phyloP scores from a whole-genome alignment of 2,329 filamentous ascomycete genomes.

The Colletotrichum karsti region DNA sequence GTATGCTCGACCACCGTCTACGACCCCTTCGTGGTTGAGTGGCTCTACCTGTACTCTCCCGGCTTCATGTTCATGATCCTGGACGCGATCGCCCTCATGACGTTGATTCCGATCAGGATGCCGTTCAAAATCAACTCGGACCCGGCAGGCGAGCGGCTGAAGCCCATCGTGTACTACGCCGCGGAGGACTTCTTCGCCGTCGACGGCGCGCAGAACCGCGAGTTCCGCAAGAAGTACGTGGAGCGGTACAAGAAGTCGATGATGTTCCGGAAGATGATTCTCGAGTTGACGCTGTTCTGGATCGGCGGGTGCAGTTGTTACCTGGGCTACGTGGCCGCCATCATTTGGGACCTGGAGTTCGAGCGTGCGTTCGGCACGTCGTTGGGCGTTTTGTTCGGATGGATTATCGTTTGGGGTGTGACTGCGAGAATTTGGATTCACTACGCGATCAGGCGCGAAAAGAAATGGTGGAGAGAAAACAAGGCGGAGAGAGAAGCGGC shows the following conservation, averaged over 20 bases:
- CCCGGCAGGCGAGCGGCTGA: slow-evolving; percentile 17
- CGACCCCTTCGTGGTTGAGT: slow-evolving; percentile 21
- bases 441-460: slow-evolving; percentile 18
- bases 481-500: slow-evolving; percentile 21
- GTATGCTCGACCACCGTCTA: slow-evolving; percentile 25
- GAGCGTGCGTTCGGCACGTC: slow-evolving; percentile 23
- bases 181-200: slow-evolving; percentile 28
- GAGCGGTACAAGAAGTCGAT: slow-evolving; percentile 27
- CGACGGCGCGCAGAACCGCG: slow-evolving; percentile 26
- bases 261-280: slow-evolving; percentile 28
- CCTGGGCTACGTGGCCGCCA: slow-evolving; percentile 21
- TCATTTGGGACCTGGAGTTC: slow-evolving; percentile 26
- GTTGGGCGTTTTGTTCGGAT: slow-evolving; percentile 20
- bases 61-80: slow-evolving; percentile 29
- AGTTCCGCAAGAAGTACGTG: slow-evolving; percentile 22
- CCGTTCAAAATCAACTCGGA: slow-evolving; percentile 28
- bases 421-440: slow-evolving; percentile 22
- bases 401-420: slow-evolving; percentile 26
- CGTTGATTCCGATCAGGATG: slow-evolving; percentile 22
- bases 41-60: slow-evolving; percentile 25
- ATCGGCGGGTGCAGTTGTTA: slow-evolving; percentile 22
- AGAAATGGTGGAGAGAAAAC: slow-evolving; percentile 27
- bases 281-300: slow-evolving; percentile 25
- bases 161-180: slow-evolving; percentile 27
- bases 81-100: slow-evolving; percentile 21